Evolutionary conservation across 441 rosid genomes (phyloP), one percentile per base, ranked within the genome.

Genomic region (Adansonia madagascariensis): DNA sequence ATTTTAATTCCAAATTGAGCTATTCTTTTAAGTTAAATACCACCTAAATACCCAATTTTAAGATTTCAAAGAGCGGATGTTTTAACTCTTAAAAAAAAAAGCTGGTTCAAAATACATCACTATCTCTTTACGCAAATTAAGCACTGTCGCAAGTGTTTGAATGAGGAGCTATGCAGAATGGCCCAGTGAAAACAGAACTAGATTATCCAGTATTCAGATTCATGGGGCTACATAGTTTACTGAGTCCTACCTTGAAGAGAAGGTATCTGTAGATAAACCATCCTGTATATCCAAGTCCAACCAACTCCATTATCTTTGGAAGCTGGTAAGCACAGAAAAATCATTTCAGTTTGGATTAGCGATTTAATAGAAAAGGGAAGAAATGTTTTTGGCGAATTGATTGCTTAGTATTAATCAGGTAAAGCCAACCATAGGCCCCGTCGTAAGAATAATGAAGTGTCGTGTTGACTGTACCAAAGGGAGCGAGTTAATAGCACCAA

Each of bases 261-360:
- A 94, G 99, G 88, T 97, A 97, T 91, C 98, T 91, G 90, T 97
- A 97, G 64, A 94, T 95, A 56, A 97, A 97, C 99, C 99, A 97
- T 81, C 99, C 98, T 4, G 98, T 93, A 81, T 97, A 97, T 15
- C 98, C 99, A n/a, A 97, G 99, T 61, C 99, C 99, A 6, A 97
- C 91, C 85, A 97, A 88, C 86, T 97, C 99, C 97, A 97, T 86
- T 77, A 97, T 79, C 89, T 97, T 97, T 0, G 99, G 99, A 79
- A 97, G 95, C 98, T 96, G 89, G 60, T 78, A 76, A 70, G 15
- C 17, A 71, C 35, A 31, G 47, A n/a, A 75, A 10, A 3, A 27
- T 22, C 20, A 15, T 74, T 63, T 50, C 27, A 70, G 17, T 31
- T 50, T 49, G 65, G 56, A 59, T 75, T 8, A 60, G 6, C 17